Evolutionary conservation across 305 asterid species (phyloP).

Genomic region (Striga hermonthica): DNA sequence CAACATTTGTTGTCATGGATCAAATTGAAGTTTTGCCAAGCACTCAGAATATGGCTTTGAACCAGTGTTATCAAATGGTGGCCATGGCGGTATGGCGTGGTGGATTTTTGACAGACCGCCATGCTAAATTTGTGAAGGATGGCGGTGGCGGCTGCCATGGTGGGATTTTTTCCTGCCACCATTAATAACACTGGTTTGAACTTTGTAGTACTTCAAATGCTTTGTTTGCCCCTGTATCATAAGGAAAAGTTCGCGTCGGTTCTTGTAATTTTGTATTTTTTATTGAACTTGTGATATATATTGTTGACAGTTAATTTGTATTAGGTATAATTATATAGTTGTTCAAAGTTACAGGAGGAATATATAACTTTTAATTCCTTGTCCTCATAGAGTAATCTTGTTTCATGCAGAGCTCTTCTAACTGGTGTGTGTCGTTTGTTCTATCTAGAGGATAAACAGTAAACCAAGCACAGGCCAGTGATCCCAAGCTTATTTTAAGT

Average conservation of each 20-base stretch:
- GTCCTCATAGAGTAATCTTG: constrained; percentile 2
- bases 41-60: neutral
- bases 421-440: constrained; percentile 5
- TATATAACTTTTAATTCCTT: neutral
- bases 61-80: too few species aligned
- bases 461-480: neutral
- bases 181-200: neutral
- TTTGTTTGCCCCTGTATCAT: constrained; percentile 4
- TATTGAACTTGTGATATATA: constrained; percentile 1
- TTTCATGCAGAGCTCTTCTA: neutral
- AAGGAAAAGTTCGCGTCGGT: neutral
- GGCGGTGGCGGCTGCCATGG: too few species aligned
- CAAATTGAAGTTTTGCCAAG: constrained; percentile 21
- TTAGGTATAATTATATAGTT: constrained; percentile 1
- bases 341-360: constrained; percentile 12
- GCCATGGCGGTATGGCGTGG: too few species aligned
- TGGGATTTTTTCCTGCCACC: too few species aligned
- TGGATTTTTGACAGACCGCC: too few species aligned
- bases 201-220: constrained; percentile 1
- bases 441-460: neutral
- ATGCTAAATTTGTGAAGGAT: too few species aligned
- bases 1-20: neutral
- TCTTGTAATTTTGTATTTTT: neutral
- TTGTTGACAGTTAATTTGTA: neutral
- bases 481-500: neutral